phyloP scores from a whole-genome alignment of 805 yeast species.

The Starmerella kuoi region DNA sequence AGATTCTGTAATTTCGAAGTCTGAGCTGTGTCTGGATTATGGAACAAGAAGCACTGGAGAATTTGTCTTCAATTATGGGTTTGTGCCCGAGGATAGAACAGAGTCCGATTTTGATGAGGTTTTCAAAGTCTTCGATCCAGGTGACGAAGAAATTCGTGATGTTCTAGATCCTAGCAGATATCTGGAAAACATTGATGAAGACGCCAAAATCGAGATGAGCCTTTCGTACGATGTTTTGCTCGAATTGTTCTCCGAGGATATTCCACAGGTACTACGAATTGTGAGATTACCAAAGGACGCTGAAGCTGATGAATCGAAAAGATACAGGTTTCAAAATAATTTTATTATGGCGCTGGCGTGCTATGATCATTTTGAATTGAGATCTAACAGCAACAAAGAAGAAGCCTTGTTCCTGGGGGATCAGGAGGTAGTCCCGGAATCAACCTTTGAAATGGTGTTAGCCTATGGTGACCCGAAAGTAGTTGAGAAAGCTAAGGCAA shows the following conservation, averaged over 20 bases:
- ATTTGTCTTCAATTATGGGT: slow-evolving; percentile 33
- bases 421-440: slow-evolving; percentile 18
- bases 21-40: slow-evolving; percentile 29
- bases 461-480: background rate
- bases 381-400: slow-evolving; percentile 9
- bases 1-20: background rate
- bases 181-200: slow-evolving; percentile 4
- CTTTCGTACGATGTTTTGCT: slow-evolving; percentile 21
- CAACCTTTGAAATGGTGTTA: slow-evolving; percentile 9
- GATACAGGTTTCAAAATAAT: slow-evolving; percentile 17
- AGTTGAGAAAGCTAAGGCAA: slow-evolving; percentile 5
- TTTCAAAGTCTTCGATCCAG: slow-evolving; percentile 19
- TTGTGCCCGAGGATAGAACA: slow-evolving; percentile 24
- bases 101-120: slow-evolving; percentile 14
- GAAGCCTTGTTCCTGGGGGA: slow-evolving; percentile 20
- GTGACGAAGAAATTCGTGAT: slow-evolving; percentile 14
- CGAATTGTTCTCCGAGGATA: slow-evolving; percentile 19
- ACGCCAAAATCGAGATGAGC: slow-evolving; percentile 13
- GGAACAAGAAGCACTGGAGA: slow-evolving; percentile 31
- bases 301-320: slow-evolving; percentile 3
- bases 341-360: slow-evolving; percentile 22
- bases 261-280: slow-evolving; percentile 10
- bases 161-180: slow-evolving; percentile 18
- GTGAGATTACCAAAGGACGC: slow-evolving; percentile 8
- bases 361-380: slow-evolving; percentile 20